Base-by-base conservation (phyloP, 2,329 filamentous ascomycete species). In the Arthroderma sp. region DNA sequence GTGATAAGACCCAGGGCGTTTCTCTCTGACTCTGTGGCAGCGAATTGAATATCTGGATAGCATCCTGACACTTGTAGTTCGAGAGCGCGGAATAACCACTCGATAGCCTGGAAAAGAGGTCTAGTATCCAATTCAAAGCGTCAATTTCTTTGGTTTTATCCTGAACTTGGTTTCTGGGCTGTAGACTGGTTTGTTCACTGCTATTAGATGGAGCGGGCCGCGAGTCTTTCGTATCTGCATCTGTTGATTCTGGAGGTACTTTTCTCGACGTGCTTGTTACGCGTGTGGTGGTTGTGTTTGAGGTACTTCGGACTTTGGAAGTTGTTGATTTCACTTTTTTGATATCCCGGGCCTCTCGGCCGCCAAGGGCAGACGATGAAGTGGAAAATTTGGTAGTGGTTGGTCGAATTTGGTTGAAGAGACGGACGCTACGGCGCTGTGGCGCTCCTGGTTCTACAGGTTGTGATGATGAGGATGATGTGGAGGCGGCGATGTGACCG, bases 181-280 rank as follows among this genome's bases (percentile, higher is more conserved):
- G 38, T 32, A 55, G 49, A 49, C 52, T 53, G 49, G 48, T 50
- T 55, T 43, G 44, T 46, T 51, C 37, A 38, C 49, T 50, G 8
- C 58, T 45, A 11, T 40, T 48, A 11, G 49, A 51, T 28, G 63
- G 54, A 42, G 61, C 55, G 42, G 60, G 57, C 36, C 65, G 61
- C 41, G 60, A 53, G 52, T 87, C 83, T 53, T 77, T 82, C 15
- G 75, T 69, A 49, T 91, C 82, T 31, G 80, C 63, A 48, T 82
- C 78, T 42, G 52, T 51, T n/a, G 83, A 75, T 3, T 80, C 80
- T 59, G 49, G 50, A 15, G 83, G 75, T 2, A 80, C 80, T 60
- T 91, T 95, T 47, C 88, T 77, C 60, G 91, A 94, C 22, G 87
- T 88, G 60, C 87, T 94, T 38, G 94, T 86, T 45, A 89, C 85